Evolutionary conservation across 768 basidiomycete species (phyloP).

Genomic region (Lactifluus subvellereus): DNA sequence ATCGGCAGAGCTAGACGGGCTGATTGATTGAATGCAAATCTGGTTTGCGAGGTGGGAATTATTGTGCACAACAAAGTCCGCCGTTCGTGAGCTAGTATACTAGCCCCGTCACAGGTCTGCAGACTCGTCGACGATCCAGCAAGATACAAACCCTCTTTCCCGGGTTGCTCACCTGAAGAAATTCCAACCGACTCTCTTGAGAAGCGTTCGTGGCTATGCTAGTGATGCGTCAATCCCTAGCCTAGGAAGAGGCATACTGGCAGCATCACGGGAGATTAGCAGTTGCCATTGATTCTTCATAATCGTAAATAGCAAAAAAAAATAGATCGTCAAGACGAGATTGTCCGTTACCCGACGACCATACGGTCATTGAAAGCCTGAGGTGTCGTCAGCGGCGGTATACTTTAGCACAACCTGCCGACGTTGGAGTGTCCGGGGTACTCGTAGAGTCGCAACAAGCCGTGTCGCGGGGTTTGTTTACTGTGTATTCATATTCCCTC

Average conservation of each 20-base stretch:
- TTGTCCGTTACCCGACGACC: slow-evolving; percentile 79
- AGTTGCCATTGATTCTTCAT: slow-evolving; percentile 46
- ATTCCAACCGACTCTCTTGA: slow-evolving; percentile 63
- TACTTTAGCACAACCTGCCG: too few relatives aligned
- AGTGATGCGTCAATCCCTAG: slow-evolving; percentile 31
- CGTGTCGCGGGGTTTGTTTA: background rate
- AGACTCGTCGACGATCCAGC: slow-evolving; percentile 50
- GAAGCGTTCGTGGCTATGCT: slow-evolving; percentile 49
- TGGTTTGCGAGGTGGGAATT: slow-evolving; percentile 71
- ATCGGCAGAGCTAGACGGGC: too few relatives aligned
- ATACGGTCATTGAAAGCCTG: slow-evolving; percentile 66
- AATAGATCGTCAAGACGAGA: slow-evolving; percentile 30
- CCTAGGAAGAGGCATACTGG: slow-evolving; percentile 71
- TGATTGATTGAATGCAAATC: too few relatives aligned
- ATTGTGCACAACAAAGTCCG: slow-evolving; percentile 78
- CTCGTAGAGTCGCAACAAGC: background rate
- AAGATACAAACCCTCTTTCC: slow-evolving; percentile 66
- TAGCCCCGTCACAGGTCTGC: slow-evolving; percentile 70
- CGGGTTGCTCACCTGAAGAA: slow-evolving; percentile 71
- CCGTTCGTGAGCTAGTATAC: slow-evolving; percentile 92
- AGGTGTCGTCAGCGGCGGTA: slow-evolving; percentile 76
- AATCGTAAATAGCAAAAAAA: slow-evolving; percentile 37
- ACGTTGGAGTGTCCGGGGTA: background rate
- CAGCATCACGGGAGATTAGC: slow-evolving; percentile 57
- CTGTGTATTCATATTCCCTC: background rate